A percentile compares a stretch with the other conserved stretches of the same genome.
Evolutionary conservation across 371 early-diverging fungal genomes (phyloP).

Genomic region (Mortierella sp.): DNA sequence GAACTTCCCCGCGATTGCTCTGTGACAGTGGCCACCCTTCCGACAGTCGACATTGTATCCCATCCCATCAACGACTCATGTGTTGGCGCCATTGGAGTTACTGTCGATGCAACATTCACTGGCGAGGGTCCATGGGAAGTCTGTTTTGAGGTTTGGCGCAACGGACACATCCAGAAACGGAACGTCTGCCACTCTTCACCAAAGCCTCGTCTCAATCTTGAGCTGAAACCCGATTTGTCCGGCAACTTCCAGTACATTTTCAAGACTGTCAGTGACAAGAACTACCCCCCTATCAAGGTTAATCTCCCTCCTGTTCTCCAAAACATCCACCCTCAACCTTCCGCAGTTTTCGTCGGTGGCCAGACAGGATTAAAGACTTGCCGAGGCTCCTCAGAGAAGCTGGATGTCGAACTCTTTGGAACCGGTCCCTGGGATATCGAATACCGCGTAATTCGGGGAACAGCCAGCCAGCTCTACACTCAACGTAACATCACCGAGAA

Average conservation of each 20-base stretch:
- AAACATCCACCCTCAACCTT: constrained; percentile 54
- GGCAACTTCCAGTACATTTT: constrained; percentile 45
- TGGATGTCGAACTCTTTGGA: constrained; percentile 40
- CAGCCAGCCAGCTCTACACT: constrained; percentile 26
- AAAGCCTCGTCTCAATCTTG: constrained; percentile 48
- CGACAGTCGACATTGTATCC: constrained; percentile 41
- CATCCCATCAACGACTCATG: constrained; percentile 51
- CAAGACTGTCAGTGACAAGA: constrained; percentile 51
- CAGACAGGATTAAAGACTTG: constrained; percentile 34
- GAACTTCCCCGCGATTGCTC: constrained; percentile 43
- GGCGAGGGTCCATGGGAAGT: constrained; percentile 53
- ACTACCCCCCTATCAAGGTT: constrained; percentile 27
- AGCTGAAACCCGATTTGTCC: constrained; percentile 38
- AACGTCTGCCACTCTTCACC: constrained; percentile 34
- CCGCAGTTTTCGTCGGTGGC: constrained; percentile 27
- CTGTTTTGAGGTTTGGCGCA: constrained; percentile 40
- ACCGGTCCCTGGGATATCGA: constrained; percentile 53
- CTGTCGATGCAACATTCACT: constrained; percentile 49
- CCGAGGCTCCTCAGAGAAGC: constrained; percentile 26
- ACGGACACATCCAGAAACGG: constrained; percentile 4
- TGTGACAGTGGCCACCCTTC: constrained; percentile 37
- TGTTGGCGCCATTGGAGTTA: constrained; percentile 52
- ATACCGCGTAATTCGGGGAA: constrained; percentile 42
- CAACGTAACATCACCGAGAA: constrained; percentile 24
- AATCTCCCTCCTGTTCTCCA: constrained; percentile 40